These are phyloP conservation scores for Termitomyces titanicus DNA, from an alignment of 768 basidiomycete species.

Conservation along the genomic window DNA sequence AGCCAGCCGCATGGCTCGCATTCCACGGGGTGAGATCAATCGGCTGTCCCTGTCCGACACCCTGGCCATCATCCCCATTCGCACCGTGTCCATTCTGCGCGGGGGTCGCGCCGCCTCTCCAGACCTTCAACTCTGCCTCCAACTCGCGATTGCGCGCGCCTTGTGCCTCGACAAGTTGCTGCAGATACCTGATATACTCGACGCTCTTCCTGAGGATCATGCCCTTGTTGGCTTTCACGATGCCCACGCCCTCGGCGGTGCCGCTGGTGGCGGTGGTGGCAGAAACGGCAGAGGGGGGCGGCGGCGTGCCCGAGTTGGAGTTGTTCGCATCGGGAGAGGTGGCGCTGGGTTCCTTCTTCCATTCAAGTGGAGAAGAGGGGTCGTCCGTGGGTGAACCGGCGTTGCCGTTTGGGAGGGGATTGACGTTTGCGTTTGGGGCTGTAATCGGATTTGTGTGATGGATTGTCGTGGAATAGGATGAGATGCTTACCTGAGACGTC, in stretches of 20 bases:
- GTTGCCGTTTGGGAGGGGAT: background rate
- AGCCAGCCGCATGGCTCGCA: background rate
- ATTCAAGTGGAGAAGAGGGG: slow-evolving; percentile 13
- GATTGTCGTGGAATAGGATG: background rate
- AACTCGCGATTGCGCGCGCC: slow-evolving; percentile 76
- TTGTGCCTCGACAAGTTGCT: slow-evolving; percentile 81
- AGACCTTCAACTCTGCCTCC: slow-evolving; percentile 59
- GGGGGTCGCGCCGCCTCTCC: too few relatives aligned
- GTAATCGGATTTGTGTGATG: background rate
- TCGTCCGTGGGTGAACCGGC: slow-evolving; percentile 11
- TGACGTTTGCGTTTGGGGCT: background rate
- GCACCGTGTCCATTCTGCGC: slow-evolving; percentile 4
- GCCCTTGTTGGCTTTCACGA: slow-evolving; percentile 91
- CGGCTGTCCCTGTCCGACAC: too few relatives aligned
- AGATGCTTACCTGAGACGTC: slow-evolving; percentile 33
- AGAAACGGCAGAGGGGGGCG: background rate
- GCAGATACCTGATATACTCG: slow-evolving; percentile 78
- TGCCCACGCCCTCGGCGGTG: slow-evolving; percentile 38
- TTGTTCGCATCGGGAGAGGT: slow-evolving; percentile 4
- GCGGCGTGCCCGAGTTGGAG: slow-evolving; percentile 8
- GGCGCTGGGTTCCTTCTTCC: slow-evolving; percentile 3
- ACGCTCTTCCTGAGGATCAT: slow-evolving; percentile 87
- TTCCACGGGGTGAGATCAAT: background rate
- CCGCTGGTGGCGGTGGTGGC: slow-evolving; percentile 10
- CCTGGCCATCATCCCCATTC: too few relatives aligned